These are phyloP conservation scores for Solanum hybrid DNA, from an alignment of 305 asterid genomes.

Conservation along the genomic window DNA sequence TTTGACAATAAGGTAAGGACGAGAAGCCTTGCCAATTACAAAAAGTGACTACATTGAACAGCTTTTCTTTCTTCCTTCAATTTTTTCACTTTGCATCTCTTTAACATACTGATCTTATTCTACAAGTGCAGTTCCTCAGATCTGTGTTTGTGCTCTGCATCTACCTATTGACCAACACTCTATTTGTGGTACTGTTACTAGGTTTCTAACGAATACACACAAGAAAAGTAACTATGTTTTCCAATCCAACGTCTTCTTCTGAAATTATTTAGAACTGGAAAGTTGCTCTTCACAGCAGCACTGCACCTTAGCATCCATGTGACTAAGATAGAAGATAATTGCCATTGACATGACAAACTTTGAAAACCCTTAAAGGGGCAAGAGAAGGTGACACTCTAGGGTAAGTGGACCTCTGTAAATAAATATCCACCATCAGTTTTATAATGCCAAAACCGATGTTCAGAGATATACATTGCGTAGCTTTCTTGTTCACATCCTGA, in stretches of 20 bases:
- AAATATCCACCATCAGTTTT: neutral
- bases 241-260: neutral
- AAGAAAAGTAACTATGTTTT: neutral
- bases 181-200: neutral
- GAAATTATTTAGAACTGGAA: neutral
- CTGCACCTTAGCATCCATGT: neutral
- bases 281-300: neutral
- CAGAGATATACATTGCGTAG: neutral
- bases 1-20: neutral
- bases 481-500: neutral
- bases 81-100: neutral
- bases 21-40: neutral
- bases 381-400: neutral
- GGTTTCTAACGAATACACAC: neutral
- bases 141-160: neutral
- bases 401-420: neutral
- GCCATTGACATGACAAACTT: neutral
- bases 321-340: neutral
- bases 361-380: neutral
- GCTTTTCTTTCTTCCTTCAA: neutral
- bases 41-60: neutral
- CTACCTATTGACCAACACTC: neutral
- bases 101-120: neutral
- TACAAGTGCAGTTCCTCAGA: neutral
- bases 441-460: neutral